Evolutionary conservation across 352 stramenopile species (phyloP).

Genomic region (Globisporangium iwayamae): DNA sequence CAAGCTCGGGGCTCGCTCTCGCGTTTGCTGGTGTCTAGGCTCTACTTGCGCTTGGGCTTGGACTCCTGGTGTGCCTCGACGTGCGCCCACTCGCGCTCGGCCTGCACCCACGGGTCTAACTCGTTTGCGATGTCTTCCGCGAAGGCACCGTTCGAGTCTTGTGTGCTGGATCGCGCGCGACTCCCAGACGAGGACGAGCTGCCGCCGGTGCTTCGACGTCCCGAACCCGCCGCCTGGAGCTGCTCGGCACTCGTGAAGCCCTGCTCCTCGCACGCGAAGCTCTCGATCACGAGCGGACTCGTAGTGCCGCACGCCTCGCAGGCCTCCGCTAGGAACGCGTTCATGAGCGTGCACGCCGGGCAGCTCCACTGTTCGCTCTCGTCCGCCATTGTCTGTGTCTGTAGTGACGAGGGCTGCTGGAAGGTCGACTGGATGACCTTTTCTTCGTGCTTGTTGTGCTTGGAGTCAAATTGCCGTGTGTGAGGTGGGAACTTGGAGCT

Average conservation of each 20-base stretch:
- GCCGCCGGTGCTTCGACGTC: not conserved
- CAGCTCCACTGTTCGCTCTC: conserved; percentile 47
- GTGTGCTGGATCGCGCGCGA: conserved; percentile 28
- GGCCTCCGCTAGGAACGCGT: conserved; percentile 46
- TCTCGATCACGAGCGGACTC: conserved; percentile 61
- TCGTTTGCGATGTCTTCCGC: conserved; percentile 30
- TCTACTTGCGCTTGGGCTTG: conserved; percentile 7
- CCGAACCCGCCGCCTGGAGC: not conserved
- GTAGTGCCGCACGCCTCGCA: conserved; percentile 67
- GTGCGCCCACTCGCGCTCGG: conserved; percentile 65
- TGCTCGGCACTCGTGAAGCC: not conserved
- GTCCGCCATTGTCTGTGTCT: conserved; percentile 18
- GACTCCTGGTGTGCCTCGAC: conserved; percentile 55
- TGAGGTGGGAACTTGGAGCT: no score
- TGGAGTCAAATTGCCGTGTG: not conserved
- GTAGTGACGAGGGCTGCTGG: not conserved
- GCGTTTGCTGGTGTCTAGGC: no score
- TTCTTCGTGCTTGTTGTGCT: not conserved
- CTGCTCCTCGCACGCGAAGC: conserved; percentile 47
- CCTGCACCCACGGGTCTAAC: conserved; percentile 58
- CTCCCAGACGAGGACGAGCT: not conserved
- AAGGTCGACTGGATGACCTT: not conserved
- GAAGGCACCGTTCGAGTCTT: conserved; percentile 35
- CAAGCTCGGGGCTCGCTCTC: no score
- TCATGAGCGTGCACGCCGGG: conserved; percentile 53